Evolutionary conservation across 2,329 filamentous ascomycete genomes (phyloP).

Genomic region (Passalora sequoiae): DNA sequence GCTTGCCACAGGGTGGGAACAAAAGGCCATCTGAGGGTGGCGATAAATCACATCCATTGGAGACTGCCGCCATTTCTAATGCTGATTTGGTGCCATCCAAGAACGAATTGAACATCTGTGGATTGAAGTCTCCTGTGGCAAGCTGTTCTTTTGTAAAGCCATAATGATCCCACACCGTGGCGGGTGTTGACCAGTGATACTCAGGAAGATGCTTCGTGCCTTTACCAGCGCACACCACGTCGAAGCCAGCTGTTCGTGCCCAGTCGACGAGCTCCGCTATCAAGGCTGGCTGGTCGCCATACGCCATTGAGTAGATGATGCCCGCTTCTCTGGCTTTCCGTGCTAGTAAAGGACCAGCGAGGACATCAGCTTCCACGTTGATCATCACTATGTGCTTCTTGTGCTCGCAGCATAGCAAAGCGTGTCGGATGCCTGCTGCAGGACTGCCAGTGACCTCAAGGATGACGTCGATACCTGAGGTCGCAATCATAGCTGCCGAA

Average conservation of each 20-base stretch:
- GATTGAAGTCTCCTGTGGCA: constrained; percentile 41
- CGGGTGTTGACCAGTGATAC: constrained; percentile 45
- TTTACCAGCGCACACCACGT: constrained; percentile 44
- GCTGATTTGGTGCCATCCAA: constrained; percentile 47
- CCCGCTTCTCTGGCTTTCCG: constrained; percentile 42
- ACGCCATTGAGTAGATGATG: constrained; percentile 47
- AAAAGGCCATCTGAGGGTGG: constrained; percentile 40
- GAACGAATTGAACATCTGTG: constrained; percentile 48
- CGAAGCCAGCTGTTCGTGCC: constrained; percentile 43
- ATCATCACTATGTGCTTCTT: constrained; percentile 49
- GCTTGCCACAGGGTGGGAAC: constrained; percentile 43
- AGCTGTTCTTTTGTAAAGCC: constrained; percentile 45
- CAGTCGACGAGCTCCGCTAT: constrained; percentile 44
- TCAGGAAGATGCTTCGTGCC: constrained; percentile 45
- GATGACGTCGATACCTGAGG: constrained; percentile 42
- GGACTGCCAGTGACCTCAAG: constrained; percentile 44
- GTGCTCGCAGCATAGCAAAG: constrained; percentile 43
- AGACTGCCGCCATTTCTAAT: constrained; percentile 46
- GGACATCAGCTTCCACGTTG: constrained; percentile 45
- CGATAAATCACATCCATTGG: constrained; percentile 42
- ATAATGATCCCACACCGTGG: constrained; percentile 46
- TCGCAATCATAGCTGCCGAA: constrained; percentile 40
- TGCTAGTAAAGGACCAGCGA: constrained; percentile 40
- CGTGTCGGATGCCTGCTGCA: constrained; percentile 42
- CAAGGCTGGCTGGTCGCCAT: constrained; percentile 44